Evolutionary conservation across 2,329 filamentous ascomycete genomes (phyloP).

Genomic region (Pseudohalonectria lignicola): DNA sequence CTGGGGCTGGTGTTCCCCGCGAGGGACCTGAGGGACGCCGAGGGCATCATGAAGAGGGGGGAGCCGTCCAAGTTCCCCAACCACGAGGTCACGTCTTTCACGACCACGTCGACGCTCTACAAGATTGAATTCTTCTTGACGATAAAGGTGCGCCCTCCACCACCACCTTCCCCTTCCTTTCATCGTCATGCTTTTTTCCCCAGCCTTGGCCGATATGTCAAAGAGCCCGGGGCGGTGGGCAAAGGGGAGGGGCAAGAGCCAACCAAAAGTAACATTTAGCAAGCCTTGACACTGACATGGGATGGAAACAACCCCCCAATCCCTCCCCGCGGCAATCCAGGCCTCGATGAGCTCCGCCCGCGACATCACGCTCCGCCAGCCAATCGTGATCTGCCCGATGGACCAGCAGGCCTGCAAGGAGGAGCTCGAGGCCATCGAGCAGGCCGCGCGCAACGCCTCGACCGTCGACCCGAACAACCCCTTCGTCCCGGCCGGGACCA

Average conservation of each 20-base stretch:
- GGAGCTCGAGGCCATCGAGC: slow-evolving; percentile 97
- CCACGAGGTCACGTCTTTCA: slow-evolving; percentile 83
- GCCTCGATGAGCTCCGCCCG: slow-evolving; percentile 78
- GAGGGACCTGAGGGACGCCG: slow-evolving; percentile 75
- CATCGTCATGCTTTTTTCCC: slow-evolving; percentile 2
- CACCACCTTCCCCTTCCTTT: background rate
- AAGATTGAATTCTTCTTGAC: slow-evolving; percentile 97
- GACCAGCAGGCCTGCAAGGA: slow-evolving; percentile 95
- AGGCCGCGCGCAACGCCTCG: slow-evolving; percentile 85
- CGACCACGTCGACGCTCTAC: slow-evolving; percentile 86
- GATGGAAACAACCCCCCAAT: too few species aligned
- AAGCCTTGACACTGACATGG: too few species aligned
- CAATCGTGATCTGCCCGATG: slow-evolving; percentile 90
- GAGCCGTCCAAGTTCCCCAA: slow-evolving; percentile 73
- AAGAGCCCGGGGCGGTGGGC: too few species aligned
- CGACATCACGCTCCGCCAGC: slow-evolving; percentile 81
- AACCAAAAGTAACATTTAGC: too few species aligned
- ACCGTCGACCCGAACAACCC: slow-evolving; percentile 83
- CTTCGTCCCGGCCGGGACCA: slow-evolving; percentile 77
- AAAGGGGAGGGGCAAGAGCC: too few species aligned
- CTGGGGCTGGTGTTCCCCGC: slow-evolving; percentile 83
- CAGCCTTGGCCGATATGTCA: too few species aligned
- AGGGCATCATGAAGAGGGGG: slow-evolving; percentile 76
- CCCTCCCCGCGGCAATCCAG: too few species aligned
- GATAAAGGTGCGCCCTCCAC: slow-evolving; percentile 61